Base-by-base conservation (phyloP, 306 rosid genomes). In the Lablab purpureus region DNA sequence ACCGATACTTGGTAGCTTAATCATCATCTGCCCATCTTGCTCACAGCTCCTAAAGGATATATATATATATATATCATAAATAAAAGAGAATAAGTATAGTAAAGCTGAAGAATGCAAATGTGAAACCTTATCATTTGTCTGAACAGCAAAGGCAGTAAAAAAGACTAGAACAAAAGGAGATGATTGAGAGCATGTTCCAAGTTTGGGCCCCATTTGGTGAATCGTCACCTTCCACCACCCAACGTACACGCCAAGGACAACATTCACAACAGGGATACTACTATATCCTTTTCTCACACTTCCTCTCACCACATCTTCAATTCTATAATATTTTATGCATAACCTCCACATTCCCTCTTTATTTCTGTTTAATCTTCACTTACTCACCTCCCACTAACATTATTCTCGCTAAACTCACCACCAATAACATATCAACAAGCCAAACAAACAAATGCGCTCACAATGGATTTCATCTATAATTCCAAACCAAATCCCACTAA, bases 201-300 rank as follows among this genome's bases (percentile, higher is more conserved):
- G 74, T 45, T 19, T 22, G 59, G 81, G 77, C 22, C 81, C 84
- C 75, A 49, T 71, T 6, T 6, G 10, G 13, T 28, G 25, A 62
- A 32, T 82, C 66, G 86, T 83, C 83, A 77, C 58, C 85, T 66
- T 88, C 92, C 91, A 90, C 89, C 78, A 81, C 71, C 73, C 85
- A 56, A 90, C 93, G 93, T 87, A 90, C 91, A 87, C 90, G 94
- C 82, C 80, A 85, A 84, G 86, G 90, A 90, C 94, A 81, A 75
- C 37, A 68, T 40, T 10, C 45, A 40, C 13, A 40, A 40, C 45
- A 40, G 77, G 81, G 71, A 82, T 89, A 25, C 83, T 83, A 19
- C 58, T 3, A 59, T 71, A 79, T 82, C 77, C 81, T 54, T 49
- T 80, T 47, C 77, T 18, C 59, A 18, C 71, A 10, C 50, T 40